These are phyloP conservation scores for Neodidymelliopsis sp. DNA, from an alignment of 2,329 filamentous ascomycete genomes.

Conservation along the genomic window DNA sequence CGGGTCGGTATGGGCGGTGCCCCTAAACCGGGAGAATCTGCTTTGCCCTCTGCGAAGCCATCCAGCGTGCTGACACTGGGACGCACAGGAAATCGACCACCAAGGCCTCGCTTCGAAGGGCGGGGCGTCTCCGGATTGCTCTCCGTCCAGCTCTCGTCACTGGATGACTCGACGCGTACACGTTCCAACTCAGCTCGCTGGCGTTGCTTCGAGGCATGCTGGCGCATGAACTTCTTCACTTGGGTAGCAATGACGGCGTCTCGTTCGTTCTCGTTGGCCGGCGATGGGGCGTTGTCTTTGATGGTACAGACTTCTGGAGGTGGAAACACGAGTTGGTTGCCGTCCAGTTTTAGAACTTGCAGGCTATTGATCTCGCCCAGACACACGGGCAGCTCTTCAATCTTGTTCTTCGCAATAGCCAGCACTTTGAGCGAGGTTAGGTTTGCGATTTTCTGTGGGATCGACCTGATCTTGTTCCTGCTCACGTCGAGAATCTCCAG, in stretches of 20 bases:
- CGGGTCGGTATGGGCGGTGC: slow-evolving; percentile 80
- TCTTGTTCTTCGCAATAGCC: slow-evolving; percentile 84
- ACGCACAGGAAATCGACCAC: slow-evolving; percentile 68
- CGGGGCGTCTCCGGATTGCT: slow-evolving; percentile 79
- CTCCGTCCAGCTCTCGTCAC: slow-evolving; percentile 64
- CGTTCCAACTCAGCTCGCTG: slow-evolving; percentile 43
- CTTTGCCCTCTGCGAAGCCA: slow-evolving; percentile 55
- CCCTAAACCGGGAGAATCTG: slow-evolving; percentile 35
- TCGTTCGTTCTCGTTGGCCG: slow-evolving; percentile 65
- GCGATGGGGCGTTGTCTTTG: slow-evolving; percentile 51
- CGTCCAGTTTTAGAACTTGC: slow-evolving; percentile 87
- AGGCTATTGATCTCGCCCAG: slow-evolving; percentile 89
- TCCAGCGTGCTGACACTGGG: slow-evolving; percentile 74
- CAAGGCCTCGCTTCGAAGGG: slow-evolving; percentile 64
- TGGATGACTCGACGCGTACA: slow-evolving; percentile 54
- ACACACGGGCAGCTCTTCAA: slow-evolving; percentile 82
- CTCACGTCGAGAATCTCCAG: slow-evolving; percentile 94
- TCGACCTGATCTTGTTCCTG: slow-evolving; percentile 79
- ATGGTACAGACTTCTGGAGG: slow-evolving; percentile 57
- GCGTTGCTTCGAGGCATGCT: slow-evolving; percentile 49
- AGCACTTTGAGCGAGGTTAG: slow-evolving; percentile 88
- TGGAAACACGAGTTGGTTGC: slow-evolving; percentile 84
- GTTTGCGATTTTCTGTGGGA: slow-evolving; percentile 81
- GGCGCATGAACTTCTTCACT: slow-evolving; percentile 65
- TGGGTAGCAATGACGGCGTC: slow-evolving; percentile 67